These are phyloP conservation scores for Friedmanniomyces simplex DNA, from an alignment of 495 filamentous ascomycete species.

Conservation along the genomic window DNA sequence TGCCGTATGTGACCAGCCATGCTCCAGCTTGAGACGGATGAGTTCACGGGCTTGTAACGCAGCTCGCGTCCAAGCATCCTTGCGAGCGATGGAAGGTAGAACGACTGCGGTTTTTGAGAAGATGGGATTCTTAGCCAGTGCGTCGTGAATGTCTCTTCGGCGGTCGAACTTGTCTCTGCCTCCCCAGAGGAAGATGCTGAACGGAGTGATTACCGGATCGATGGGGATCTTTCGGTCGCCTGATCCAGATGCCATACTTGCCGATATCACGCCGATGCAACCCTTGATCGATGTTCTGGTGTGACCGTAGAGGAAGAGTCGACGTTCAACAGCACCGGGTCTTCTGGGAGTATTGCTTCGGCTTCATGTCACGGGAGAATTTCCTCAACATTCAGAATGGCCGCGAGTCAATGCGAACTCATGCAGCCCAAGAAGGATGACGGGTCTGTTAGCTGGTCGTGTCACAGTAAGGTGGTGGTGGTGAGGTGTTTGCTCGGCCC, in stretches of 20 bases:
- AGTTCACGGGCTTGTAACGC: conserved; percentile 11
- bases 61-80: conserved; percentile 11
- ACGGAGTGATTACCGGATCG: background rate
- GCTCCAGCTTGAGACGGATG: conserved; percentile 11
- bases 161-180: conserved; percentile 7
- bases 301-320: too few species aligned
- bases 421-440: too few species aligned
- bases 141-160: conserved; percentile 4
- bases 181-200: conserved; percentile 13
- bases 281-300: too few species aligned
- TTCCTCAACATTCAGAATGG: too few species aligned
- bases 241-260: background rate
- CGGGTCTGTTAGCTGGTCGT: too few species aligned
- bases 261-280: too few species aligned
- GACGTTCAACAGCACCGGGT: too few species aligned
- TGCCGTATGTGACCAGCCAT: conserved; percentile 9
- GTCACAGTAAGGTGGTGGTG: too few species aligned
- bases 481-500: too few species aligned
- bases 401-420: too few species aligned
- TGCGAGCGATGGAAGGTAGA: conserved; percentile 11
- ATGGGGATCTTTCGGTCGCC: conserved; percentile 1
- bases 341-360: too few species aligned
- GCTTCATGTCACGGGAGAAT: too few species aligned
- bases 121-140: conserved; percentile 7
- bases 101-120: conserved; percentile 8